These are phyloP conservation scores for Furcasterigmium sp. DNA, from an alignment of 2,329 filamentous ascomycete species.

Conservation along the genomic window DNA sequence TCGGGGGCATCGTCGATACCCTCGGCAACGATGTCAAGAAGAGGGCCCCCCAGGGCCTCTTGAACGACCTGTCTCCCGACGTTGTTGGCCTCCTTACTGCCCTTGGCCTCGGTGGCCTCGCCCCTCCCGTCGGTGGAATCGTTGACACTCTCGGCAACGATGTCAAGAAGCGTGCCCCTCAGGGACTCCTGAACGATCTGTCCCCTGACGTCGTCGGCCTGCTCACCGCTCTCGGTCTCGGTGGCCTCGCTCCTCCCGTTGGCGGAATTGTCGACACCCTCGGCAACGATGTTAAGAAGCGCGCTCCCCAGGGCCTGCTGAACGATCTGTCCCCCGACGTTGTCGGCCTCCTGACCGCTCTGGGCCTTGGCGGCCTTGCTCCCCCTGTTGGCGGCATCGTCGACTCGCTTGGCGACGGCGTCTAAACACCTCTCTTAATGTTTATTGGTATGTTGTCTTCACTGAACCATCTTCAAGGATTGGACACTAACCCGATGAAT, in stretches of 20 bases:
- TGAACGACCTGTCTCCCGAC: neutral
- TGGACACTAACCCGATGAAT: no score
- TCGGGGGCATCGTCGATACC: neutral
- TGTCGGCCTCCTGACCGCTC: neutral
- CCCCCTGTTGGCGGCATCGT: neutral
- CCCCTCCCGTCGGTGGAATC: neutral
- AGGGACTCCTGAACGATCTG: neutral
- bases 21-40: neutral
- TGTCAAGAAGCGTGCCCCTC: neutral
- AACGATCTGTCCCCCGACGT: neutral
- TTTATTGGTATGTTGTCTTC: no score
- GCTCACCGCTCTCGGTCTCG: neutral
- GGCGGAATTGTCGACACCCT: neutral
- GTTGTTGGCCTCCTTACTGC: neutral
- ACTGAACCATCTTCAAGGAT: no score
- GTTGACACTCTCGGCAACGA: neutral
- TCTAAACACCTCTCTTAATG: no score
- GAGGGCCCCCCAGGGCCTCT: no score
- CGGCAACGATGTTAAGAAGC: neutral
- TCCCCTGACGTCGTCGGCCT: neutral
- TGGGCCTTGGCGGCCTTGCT: neutral
- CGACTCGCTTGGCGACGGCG: neutral
- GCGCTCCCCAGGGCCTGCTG: neutral
- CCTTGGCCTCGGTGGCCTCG: neutral
- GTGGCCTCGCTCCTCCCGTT: neutral